phyloP scores from a whole-genome alignment of 75 land plant genomes.

The Picea sitchensis region DNA sequence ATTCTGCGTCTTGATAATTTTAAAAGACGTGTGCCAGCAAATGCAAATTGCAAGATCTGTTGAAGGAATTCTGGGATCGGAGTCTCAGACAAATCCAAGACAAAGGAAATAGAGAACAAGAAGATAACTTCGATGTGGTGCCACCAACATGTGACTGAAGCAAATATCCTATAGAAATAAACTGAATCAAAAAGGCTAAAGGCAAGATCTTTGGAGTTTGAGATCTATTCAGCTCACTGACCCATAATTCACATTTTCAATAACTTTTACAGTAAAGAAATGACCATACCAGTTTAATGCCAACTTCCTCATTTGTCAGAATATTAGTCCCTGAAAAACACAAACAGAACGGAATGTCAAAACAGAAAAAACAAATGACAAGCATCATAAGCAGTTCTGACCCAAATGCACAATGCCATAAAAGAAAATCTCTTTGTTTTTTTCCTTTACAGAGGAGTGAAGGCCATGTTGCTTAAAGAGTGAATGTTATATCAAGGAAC shows the following conservation, averaged over 20 bases:
- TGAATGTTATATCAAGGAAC: too few relatives aligned
- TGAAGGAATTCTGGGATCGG: background rate
- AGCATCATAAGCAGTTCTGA: background rate
- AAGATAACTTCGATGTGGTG: too few relatives aligned
- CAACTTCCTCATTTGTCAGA: constrained; percentile 31
- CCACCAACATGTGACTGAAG: background rate
- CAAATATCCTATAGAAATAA: background rate
- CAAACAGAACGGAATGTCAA: background rate
- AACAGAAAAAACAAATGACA: background rate
- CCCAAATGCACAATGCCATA: background rate
- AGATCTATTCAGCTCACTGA: too few relatives aligned
- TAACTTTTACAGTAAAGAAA: background rate
- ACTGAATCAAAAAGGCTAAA: too few relatives aligned
- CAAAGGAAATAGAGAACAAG: background rate
- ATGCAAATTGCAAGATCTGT: background rate
- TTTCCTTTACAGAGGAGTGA: background rate
- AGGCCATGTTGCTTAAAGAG: too few relatives aligned
- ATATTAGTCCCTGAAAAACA: constrained; percentile 18
- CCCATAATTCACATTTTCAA: background rate
- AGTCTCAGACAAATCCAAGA: background rate
- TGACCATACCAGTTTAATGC: constrained; percentile 26
- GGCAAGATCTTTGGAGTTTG: too few relatives aligned
- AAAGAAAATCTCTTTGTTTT: background rate
- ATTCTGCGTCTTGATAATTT: background rate
- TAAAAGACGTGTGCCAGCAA: background rate